These are phyloP conservation scores for Rhamnella rubrinervis DNA, from an alignment of 331 rosid genomes.

Conservation along the genomic window DNA sequence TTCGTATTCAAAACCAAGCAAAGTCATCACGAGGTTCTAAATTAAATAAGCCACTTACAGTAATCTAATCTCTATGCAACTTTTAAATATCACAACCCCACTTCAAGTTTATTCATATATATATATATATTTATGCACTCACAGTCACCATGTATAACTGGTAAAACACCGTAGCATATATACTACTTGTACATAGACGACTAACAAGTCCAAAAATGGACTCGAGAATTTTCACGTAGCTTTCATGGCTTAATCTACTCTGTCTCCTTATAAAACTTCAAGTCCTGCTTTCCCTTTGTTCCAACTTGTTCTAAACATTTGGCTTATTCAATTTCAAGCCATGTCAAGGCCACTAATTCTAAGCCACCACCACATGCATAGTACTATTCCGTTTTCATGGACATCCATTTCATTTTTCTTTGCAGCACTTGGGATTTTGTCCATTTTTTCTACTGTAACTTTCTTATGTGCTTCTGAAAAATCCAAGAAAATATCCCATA, in stretches of 20 bases:
- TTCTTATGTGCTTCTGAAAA: conserved; percentile 41
- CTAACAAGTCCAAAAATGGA: too few relatives aligned
- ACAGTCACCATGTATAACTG: background rate
- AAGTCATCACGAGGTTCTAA: background rate
- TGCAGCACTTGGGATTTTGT: conserved; percentile 1
- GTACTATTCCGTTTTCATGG: conserved; percentile 16
- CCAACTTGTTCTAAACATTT: background rate
- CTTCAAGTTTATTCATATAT: too few relatives aligned
- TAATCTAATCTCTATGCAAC: background rate
- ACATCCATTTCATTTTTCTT: conserved; percentile 21
- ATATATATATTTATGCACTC: background rate
- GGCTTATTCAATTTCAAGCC: background rate
- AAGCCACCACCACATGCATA: conserved; percentile 1
- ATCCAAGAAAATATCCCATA: conserved; percentile 24
- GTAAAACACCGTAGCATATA: too few relatives aligned
- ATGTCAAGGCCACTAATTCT: conserved; percentile 41
- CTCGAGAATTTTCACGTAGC: too few relatives aligned
- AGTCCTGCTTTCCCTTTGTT: background rate
- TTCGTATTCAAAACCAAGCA: conserved; percentile 25
- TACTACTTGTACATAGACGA: too few relatives aligned
- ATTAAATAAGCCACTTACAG: background rate
- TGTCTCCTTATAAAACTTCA: background rate
- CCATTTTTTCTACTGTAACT: conserved; percentile 24
- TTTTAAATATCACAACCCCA: background rate
- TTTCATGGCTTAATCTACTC: too few relatives aligned